Conservation (phyloP, 2,329 filamentous ascomycete species). For the Piedraia hortae region DNA sequence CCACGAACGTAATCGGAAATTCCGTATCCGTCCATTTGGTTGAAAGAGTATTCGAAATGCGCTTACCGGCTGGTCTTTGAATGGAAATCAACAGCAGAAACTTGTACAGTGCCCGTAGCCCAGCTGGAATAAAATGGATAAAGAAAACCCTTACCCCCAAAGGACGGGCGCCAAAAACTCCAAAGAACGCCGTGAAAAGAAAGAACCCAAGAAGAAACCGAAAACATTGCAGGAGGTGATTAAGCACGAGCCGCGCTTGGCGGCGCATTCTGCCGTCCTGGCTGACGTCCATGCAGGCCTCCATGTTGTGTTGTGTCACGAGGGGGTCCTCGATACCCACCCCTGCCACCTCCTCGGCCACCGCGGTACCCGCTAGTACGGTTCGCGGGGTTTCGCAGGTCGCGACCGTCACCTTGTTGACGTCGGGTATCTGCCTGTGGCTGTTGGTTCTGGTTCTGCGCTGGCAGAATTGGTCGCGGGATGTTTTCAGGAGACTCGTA, state of each 20-base stretch:
- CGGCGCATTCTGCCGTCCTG: conserved; percentile 8
- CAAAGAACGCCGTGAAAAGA: conserved; percentile 3
- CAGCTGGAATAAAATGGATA: conserved; percentile 5
- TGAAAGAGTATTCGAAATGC: conserved; percentile 2
- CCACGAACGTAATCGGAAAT: background rate
- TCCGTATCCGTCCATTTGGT: conserved; percentile 1
- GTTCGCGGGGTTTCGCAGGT: conserved; percentile 12
- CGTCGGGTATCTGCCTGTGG: conserved; percentile 6
- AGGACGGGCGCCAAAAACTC: conserved; percentile 2
- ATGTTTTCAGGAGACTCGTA: conserved; percentile 93
- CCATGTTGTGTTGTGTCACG: conserved; percentile 11
- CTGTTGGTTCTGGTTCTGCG: conserved; percentile 11
- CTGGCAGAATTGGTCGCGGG: conserved; percentile 46
- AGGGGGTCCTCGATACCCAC: conserved; percentile 8
- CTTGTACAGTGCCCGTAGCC: conserved; percentile 1
- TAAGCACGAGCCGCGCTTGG: conserved; percentile 10
- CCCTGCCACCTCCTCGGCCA: conserved; percentile 8
- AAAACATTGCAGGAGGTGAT: conserved; percentile 1
- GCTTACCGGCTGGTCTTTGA: conserved; percentile 3
- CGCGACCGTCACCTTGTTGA: conserved; percentile 12
- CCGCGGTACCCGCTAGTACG: conserved; percentile 10
- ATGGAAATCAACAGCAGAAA: conserved; percentile 1
- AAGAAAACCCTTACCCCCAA: conserved; percentile 3
- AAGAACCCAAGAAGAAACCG: conserved; percentile 1
- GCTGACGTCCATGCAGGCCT: conserved; percentile 8